These are phyloP conservation scores for Lactifluus rugatus DNA, from an alignment of 768 basidiomycete species.

Conservation along the genomic window DNA sequence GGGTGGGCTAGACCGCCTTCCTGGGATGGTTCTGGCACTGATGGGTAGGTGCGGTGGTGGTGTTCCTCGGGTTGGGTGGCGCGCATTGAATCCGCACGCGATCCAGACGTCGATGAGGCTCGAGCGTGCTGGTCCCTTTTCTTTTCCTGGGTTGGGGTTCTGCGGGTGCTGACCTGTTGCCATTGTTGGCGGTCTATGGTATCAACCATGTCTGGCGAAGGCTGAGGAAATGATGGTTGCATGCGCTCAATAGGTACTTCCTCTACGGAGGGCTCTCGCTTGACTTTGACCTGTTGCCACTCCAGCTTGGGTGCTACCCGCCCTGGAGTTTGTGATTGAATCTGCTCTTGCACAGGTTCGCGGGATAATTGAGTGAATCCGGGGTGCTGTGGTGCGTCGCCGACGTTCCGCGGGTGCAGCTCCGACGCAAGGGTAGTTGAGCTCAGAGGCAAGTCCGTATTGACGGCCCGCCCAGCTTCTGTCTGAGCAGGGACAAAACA, in stretches of 20 bases:
- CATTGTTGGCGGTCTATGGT: not conserved
- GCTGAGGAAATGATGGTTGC: not conserved
- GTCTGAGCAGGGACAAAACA: conserved; percentile 14
- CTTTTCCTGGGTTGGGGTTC: conserved; percentile 1
- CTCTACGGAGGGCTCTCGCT: conserved; percentile 7
- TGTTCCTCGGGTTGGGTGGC: not conserved
- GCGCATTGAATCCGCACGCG: not conserved
- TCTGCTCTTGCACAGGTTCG: not conserved
- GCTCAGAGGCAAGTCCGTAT: conserved; percentile 14
- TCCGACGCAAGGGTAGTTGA: conserved; percentile 15
- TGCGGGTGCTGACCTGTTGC: not conserved
- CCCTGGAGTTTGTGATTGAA: not conserved
- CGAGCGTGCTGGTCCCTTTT: not conserved
- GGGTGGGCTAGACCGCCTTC: not conserved
- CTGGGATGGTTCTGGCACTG: not conserved
- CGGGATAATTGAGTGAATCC: not conserved
- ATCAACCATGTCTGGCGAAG: not conserved
- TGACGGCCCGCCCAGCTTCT: conserved; percentile 13
- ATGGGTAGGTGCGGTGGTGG: not conserved
- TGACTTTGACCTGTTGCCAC: not conserved
- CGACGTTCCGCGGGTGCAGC: not conserved
- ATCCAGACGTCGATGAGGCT: not conserved
- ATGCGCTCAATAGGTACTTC: not conserved
- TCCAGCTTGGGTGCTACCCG: not conserved
- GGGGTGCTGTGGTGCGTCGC: not conserved